Evolutionary conservation across 1,284 basidiomycete genomes (phyloP), one percentile per base, ranked within the genome.

Genomic region (Tausonia pullulans): DNA sequence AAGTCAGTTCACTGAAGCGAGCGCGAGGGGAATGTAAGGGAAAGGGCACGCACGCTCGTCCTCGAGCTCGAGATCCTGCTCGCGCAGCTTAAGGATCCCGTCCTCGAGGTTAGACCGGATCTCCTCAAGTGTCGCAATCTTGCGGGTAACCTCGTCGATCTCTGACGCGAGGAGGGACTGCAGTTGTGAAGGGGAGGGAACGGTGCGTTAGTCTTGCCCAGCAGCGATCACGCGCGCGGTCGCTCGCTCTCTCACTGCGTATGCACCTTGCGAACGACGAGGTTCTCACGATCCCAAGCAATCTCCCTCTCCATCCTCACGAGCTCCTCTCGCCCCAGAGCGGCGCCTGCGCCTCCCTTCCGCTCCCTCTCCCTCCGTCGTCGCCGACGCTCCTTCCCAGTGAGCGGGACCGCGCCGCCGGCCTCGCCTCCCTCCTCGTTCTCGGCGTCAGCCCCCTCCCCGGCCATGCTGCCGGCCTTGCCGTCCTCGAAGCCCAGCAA

Each of bases 61-160:
- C 71, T 96, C 90, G 45, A 98, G 79, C 74, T 98, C 95, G 45
- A 98, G 79, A 70, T 97, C 93, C 70, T 98, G 94, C 73, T 98
- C 96, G 67, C 94, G 89, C 62, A 98, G 75, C 71, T 84, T 87
- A 50, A 98, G 77, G 40, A 98, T 80, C 72, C 91, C 87, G 58
- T 86, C 81, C 73, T 94, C 87, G 27, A 98, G 79, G 68, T 87
- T 87, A 6, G 83, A 79, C 67, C 91, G 82, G 68, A 97, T 89
- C 41, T 80, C 81, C 70, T 94, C 90, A 56, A 98, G 79, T 27
- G 86, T 84, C 66, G 87, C 85, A 61, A 97, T 96, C 79, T 95
- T 96, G 70, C 82, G 79, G 11, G 88, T 86, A 13, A 98, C 88
- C 73, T 95, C 90, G 54, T 81, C 76, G 69, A 97, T 90, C 76